phyloP scores from a whole-genome alignment of 2,329 filamentous ascomycete genomes.

The Camillea tinctor region DNA sequence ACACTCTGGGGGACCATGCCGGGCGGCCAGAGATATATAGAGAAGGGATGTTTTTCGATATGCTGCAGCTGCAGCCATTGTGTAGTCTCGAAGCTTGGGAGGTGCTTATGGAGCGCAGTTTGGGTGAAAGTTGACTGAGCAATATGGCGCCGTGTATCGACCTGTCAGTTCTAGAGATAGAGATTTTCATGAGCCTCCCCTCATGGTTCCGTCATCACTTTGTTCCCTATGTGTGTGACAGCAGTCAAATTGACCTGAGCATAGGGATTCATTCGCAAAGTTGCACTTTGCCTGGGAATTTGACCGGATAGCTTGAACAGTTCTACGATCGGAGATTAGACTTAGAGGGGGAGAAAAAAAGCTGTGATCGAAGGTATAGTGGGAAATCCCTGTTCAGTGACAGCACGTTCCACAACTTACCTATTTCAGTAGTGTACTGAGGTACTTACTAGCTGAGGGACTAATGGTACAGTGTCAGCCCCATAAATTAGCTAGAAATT shows the following conservation, averaged over 20 bases:
- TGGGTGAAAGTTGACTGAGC: slow-evolving; percentile 42
- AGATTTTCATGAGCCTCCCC: slow-evolving; percentile 59
- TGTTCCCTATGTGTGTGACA: slow-evolving; percentile 22
- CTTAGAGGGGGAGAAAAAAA: neutral
- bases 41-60: slow-evolving; percentile 6
- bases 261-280: neutral
- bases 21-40: slow-evolving; percentile 2
- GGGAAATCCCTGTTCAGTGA: neutral
- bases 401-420: neutral
- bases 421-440: neutral
- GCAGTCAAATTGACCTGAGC: slow-evolving; percentile 4
- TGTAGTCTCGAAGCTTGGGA: slow-evolving; percentile 10
- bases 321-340: neutral
- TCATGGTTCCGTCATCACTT: slow-evolving; percentile 36
- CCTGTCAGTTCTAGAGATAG: slow-evolving; percentile 57
- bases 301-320: neutral
- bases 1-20: neutral
- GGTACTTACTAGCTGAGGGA: too few relatives aligned
- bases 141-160: slow-evolving; percentile 58
- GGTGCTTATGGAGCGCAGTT: slow-evolving; percentile 14
- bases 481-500: neutral
- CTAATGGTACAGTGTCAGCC: neutral
- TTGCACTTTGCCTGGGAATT: neutral
- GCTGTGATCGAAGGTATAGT: neutral
- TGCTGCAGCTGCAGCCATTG: slow-evolving; percentile 9